These are phyloP conservation scores for Sistotremastrum niveocremeum DNA, from an alignment of 768 basidiomycete species.

Conservation along the genomic window DNA sequence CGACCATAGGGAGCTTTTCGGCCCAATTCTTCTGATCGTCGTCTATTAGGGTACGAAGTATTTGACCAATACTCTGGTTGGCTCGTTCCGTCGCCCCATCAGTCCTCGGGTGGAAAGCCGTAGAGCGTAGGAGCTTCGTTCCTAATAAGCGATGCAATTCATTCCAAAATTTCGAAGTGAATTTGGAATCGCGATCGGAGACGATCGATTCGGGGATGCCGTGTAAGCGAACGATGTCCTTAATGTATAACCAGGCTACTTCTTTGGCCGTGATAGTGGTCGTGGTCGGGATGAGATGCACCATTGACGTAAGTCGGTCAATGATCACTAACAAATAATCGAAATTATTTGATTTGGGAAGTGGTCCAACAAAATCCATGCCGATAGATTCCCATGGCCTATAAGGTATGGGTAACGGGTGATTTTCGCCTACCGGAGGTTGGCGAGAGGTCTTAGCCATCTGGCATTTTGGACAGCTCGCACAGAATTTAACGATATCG, in stretches of 20 bases:
- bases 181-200: conserved; percentile 21
- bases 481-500: conserved; percentile 10
- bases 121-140: conserved; percentile 20
- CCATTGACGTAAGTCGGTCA: conserved; percentile 9
- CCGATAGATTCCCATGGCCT: conserved; percentile 25
- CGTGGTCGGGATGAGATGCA: conserved; percentile 6
- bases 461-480: conserved; percentile 11
- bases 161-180: conserved; percentile 23
- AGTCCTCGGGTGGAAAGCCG: conserved; percentile 28
- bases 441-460: conserved; percentile 5
- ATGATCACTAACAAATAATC: conserved; percentile 21
- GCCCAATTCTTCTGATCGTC: conserved; percentile 18
- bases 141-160: conserved; percentile 16
- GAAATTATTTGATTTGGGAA: conserved; percentile 10
- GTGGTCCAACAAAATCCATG: conserved; percentile 29
- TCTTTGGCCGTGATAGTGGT: conserved; percentile 1
- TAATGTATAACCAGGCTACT: conserved; percentile 4
- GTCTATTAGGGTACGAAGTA: conserved; percentile 13
- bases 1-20: conserved; percentile 3
- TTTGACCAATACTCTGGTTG: conserved; percentile 17
- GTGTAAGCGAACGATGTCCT: conserved; percentile 8
- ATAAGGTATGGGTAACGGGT: conserved; percentile 14
- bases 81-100: conserved; percentile 19
- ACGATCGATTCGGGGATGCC: conserved; percentile 17
- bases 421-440: conserved; percentile 8